These are phyloP conservation scores for Coemansia sp. DNA, from an alignment of 192 early-diverging fungal genomes.

Conservation along the genomic window DNA sequence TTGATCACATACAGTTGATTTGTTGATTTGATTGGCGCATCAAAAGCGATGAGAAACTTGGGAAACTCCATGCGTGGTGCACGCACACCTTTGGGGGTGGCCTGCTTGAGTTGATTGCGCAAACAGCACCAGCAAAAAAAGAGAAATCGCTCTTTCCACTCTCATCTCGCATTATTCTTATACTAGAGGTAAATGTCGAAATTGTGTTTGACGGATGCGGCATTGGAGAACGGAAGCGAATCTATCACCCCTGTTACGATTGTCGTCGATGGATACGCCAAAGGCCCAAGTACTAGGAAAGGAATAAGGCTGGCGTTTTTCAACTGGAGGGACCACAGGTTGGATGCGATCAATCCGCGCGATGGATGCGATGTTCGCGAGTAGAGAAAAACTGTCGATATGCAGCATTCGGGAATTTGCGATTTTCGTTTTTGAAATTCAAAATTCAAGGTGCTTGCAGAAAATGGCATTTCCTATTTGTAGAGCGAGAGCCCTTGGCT, in stretches of 20 bases:
- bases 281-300: background rate
- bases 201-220: slow-evolving; percentile 2
- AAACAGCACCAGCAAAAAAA: background rate
- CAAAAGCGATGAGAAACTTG: no score
- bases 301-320: background rate
- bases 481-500: no score
- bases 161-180: slow-evolving; percentile 11
- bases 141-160: slow-evolving; percentile 15
- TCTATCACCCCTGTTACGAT: background rate
- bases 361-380: background rate
- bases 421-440: background rate
- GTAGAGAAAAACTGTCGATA: background rate
- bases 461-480: no score
- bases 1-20: background rate
- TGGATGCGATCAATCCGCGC: background rate
- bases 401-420: background rate
- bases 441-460: no score
- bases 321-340: background rate
- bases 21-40: background rate
- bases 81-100: no score
- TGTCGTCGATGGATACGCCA: background rate
- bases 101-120: slow-evolving; percentile 10
- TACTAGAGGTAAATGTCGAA: slow-evolving; percentile 19
- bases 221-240: background rate
- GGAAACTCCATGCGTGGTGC: no score